Percentiles rank a stretch among this genome's conserved stretches.
These are phyloP conservation scores for Dothideomycetes sp. DNA, from an alignment of 2,329 filamentous ascomycete species.

Conservation along the genomic window DNA sequence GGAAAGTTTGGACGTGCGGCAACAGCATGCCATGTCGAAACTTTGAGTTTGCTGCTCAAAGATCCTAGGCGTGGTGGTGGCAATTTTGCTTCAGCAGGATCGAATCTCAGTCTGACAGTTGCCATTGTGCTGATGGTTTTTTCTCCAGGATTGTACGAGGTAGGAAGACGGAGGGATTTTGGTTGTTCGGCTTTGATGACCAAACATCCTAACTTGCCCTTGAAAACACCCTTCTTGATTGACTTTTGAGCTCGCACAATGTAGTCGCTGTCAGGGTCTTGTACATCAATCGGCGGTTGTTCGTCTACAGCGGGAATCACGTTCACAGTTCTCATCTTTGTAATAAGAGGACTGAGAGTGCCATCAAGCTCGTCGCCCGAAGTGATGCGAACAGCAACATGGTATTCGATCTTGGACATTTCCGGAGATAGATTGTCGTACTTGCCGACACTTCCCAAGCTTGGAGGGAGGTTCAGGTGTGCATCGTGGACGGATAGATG, in stretches of 20 bases:
- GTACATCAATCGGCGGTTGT: constrained; percentile 48
- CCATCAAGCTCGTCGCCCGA: constrained; percentile 35
- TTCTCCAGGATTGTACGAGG: constrained; percentile 27
- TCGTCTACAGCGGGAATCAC: constrained; percentile 52
- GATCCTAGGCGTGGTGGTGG: constrained; percentile 45
- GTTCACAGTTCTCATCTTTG: constrained; percentile 46
- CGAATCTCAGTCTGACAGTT: constrained; percentile 51
- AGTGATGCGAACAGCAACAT: constrained; percentile 32
- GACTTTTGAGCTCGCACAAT: constrained; percentile 49
- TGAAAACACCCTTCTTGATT: constrained; percentile 51
- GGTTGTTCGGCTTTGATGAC: constrained; percentile 51
- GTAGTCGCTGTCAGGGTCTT: constrained; percentile 39
- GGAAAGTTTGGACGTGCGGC: constrained; percentile 44
- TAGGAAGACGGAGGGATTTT: constrained; percentile 43
- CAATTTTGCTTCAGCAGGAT: constrained; percentile 42
- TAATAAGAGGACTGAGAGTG: constrained; percentile 35
- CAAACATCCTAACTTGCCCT: constrained; percentile 49
- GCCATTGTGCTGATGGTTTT: constrained; percentile 44
- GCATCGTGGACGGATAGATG: constrained; percentile 44
- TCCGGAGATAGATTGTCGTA: constrained; percentile 55
- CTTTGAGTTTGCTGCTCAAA: constrained; percentile 47
- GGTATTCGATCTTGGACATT: constrained; percentile 53
- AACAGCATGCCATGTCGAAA: constrained; percentile 48
- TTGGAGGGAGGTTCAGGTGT: constrained; percentile 53
- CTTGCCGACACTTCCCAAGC: constrained; percentile 37